Percentiles rank a stretch among this genome's conserved stretches.
These are phyloP conservation scores for Daucus carota DNA, from an alignment of 129 eudicot species.

Conservation along the genomic window DNA sequence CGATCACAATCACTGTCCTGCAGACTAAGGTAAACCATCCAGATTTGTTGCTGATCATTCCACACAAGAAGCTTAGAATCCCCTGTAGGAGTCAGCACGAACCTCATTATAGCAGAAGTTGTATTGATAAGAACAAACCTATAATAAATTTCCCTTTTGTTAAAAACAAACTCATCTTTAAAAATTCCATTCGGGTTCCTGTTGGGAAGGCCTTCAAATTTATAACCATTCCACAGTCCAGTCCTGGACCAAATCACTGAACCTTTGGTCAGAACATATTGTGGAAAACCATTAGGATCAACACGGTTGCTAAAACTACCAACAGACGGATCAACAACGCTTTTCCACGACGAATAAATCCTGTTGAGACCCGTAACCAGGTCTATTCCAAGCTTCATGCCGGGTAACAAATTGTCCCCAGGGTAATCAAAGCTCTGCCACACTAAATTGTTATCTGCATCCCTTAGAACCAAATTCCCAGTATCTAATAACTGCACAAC, in stretches of 20 bases:
- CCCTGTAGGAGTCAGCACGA: not conserved
- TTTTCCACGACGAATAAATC: not conserved
- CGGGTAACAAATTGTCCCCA: not conserved
- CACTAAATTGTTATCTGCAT: not conserved
- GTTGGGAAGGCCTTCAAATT: not conserved
- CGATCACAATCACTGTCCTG: not conserved
- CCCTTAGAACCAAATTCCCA: slow-evolving; percentile 15
- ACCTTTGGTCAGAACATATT: not conserved
- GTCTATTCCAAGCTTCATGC: not conserved
- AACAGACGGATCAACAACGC: not conserved
- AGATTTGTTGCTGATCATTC: not conserved
- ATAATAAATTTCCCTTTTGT: not conserved
- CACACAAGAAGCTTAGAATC: not conserved
- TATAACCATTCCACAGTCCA: not conserved
- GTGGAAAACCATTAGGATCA: not conserved
- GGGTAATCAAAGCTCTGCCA: slow-evolving; percentile 27
- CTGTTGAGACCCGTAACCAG: not conserved
- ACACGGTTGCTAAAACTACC: not conserved
- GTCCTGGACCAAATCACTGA: not conserved
- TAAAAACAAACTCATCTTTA: not conserved
- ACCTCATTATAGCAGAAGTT: not conserved
- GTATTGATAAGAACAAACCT: not conserved
- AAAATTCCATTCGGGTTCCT: not conserved
- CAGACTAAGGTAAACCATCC: not conserved
- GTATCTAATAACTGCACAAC: not conserved